A percentile compares a stretch with the other conserved stretches of the same genome.
Evolutionary conservation across 2,329 filamentous ascomycete genomes (phyloP).

Genomic region (Blastomyces silverae): DNA sequence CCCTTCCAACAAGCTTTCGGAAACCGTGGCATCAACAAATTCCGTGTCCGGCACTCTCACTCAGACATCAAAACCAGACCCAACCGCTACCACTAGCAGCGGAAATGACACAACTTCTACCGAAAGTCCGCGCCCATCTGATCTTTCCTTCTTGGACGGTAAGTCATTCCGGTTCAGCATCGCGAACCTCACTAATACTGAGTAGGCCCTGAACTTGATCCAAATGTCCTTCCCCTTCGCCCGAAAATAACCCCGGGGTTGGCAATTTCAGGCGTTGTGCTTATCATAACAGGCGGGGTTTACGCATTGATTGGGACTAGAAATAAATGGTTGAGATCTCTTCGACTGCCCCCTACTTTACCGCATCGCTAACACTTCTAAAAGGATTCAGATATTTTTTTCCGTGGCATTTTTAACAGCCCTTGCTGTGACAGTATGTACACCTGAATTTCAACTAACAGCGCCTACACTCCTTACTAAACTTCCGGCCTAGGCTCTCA

Average conservation of each 20-base stretch:
- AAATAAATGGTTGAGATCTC: constrained; percentile 53
- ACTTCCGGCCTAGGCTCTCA: constrained; percentile 51
- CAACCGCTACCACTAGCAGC: neutral
- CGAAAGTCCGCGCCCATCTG: neutral
- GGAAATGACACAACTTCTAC: neutral
- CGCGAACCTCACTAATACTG: neutral
- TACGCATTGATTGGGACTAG: constrained; percentile 77
- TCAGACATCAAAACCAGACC: neutral
- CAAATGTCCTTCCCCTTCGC: constrained; percentile 56
- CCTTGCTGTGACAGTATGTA: constrained; percentile 59
- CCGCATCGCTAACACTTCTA: constrained; percentile 20
- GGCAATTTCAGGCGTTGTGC: constrained; percentile 67
- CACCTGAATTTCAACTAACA: neutral
- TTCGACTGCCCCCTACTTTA: neutral
- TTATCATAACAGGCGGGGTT: constrained; percentile 64
- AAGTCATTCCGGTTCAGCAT: neutral
- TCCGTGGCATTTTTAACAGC: constrained; percentile 67
- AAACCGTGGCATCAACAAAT: neutral
- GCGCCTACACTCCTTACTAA: constrained; percentile 12
- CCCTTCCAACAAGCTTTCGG: neutral
- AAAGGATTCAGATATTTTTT: constrained; percentile 64
- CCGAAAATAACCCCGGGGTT: constrained; percentile 74
- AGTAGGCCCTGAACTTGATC: constrained; percentile 13
- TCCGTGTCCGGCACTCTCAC: neutral
- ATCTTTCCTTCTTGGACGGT: constrained; percentile 10